Evolutionary conservation across 176 grass and related monocot genomes (phyloP), one percentile per base, ranked within the genome.

Genomic region (Olyra latifolia): DNA sequence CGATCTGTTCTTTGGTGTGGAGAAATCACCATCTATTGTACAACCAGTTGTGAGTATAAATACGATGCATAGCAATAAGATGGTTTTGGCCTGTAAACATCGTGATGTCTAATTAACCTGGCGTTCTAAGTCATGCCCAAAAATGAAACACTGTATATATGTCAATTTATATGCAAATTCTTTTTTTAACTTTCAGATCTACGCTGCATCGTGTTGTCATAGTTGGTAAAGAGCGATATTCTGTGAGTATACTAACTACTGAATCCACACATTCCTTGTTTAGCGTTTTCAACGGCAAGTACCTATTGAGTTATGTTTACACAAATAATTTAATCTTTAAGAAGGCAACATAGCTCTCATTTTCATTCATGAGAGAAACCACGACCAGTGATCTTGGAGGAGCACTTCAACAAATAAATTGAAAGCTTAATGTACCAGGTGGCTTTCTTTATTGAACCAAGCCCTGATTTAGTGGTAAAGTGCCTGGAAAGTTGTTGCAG

Each of bases 161-260:
- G 44, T 76, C 29, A 38, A 84, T 65, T 38, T 2, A 55, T 82
- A 29, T 77, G 0, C 43, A 22, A 35, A 35, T 10, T 70, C 76
- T n/a, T 19, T 57, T 12, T 24, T 61, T 63, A 32, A 69, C 80
- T 60, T 84, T 69, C 83, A 97, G 94, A 75, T 94, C 91, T 39
- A 97, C 94, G 30, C 66, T 92, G 52, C 94, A 97, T 56, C 80
- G 87, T 66, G 94, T 97, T 79, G 66, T 97, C n/a, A 57, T 83
- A 60, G 24, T 90, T 76, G 91, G 89, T 14, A 70, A 74, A 85
- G 94, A 94, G 56, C 82, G 94, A 10, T 94, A 97, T 79, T 97
- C 94, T 69, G 94, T 94, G 89, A 90, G 86, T 84, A n/a, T n/a
- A n/a, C n/a, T n/a, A 19, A 35, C 56, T 41, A 59, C 14, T 60